Base-by-base conservation (phyloP, 495 filamentous ascomycete species). In the Aspergillus haitiensis region DNA sequence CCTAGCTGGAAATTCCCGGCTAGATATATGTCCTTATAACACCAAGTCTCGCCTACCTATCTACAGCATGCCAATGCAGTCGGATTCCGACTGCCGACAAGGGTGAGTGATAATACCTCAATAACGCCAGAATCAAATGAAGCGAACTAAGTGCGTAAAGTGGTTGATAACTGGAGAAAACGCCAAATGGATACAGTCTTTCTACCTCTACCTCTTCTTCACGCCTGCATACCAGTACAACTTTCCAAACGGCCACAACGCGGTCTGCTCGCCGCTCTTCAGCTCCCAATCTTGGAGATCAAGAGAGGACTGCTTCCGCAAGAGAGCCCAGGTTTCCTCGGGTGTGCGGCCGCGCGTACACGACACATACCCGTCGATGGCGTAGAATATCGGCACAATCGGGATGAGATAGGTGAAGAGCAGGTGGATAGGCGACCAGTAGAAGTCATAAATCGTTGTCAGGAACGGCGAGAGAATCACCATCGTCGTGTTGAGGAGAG, bases 191-290 rank as follows among this genome's bases (percentile, higher is more conserved):
- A 27, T 27, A 27, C 21, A 27, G 3, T 27, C 21, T 27, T 27
- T 27, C 21, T n/a, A 6, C 42, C 13, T 45, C 42, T 45, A 45
- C 6, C 11, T 45, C n/a, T 46, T 46, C 42, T 46, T 46, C 15
- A 46, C 42, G 0, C 42, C 42, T 15, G 42, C n/a, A 46, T 46
- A 46, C 42, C 42, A 46, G 15, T 46, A 46, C 13, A 46, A 16
- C 42, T 46, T 46, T 3, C 42, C 42, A 7, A 46, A 46, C 42
- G 42, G 42, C 42, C 42, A 46, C 42, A 46, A 46, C 11, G 42
- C 42, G 7, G 42, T 46, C 42, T 46, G 42, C 42, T 46, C 42
- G 42, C 42, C 42, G 42, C 42, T 46, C 12, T 46, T 46, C 15
- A 46, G 12, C 6, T 46, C 42, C 42, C 42, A 46, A 2, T 46